These are phyloP conservation scores for Penicillium longicatenatum DNA, from an alignment of 495 filamentous ascomycete genomes.

Conservation along the genomic window DNA sequence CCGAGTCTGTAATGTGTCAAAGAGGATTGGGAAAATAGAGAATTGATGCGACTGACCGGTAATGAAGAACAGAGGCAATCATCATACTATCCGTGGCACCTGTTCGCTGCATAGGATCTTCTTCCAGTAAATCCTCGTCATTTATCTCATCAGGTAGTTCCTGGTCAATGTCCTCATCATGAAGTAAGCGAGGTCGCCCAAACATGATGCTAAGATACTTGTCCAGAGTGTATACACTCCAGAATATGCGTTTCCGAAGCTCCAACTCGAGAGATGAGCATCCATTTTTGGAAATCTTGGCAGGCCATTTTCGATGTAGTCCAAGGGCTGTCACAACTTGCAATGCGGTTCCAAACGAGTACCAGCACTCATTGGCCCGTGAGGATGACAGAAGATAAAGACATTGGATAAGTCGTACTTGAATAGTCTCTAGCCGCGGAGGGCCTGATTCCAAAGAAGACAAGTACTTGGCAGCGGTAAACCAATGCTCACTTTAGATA, in stretches of 20 bases:
- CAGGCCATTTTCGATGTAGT: constrained; percentile 39
- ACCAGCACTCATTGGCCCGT: constrained; percentile 53
- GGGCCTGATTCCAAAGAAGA: constrained; percentile 45
- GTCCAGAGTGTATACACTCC: constrained; percentile 58
- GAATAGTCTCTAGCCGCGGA: constrained; percentile 47
- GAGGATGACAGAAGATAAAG: constrained; percentile 49
- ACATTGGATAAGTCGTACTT: constrained; percentile 46
- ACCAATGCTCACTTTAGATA: constrained; percentile 42
- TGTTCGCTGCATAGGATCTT: constrained; percentile 34
- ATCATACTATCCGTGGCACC: constrained; percentile 47
- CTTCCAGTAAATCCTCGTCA: constrained; percentile 55
- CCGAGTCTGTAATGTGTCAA: constrained; percentile 36
- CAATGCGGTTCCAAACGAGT: constrained; percentile 48
- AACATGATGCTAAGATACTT: constrained; percentile 59
- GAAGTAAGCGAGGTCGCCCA: constrained; percentile 54
- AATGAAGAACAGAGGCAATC: constrained; percentile 51
- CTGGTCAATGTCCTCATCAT: constrained; percentile 56
- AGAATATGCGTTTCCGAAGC: constrained; percentile 56
- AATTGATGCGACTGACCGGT: constrained; percentile 28
- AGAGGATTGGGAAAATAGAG: not conserved
- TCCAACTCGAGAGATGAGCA: constrained; percentile 42
- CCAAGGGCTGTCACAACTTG: constrained; percentile 49
- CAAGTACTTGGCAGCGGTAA: constrained; percentile 45
- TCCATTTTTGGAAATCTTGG: constrained; percentile 34
- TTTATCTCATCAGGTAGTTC: constrained; percentile 52